Evolutionary conservation across 129 eudicot genomes (phyloP), one percentile per base, ranked within the genome.

Genomic region (Deinandra increscens): DNA sequence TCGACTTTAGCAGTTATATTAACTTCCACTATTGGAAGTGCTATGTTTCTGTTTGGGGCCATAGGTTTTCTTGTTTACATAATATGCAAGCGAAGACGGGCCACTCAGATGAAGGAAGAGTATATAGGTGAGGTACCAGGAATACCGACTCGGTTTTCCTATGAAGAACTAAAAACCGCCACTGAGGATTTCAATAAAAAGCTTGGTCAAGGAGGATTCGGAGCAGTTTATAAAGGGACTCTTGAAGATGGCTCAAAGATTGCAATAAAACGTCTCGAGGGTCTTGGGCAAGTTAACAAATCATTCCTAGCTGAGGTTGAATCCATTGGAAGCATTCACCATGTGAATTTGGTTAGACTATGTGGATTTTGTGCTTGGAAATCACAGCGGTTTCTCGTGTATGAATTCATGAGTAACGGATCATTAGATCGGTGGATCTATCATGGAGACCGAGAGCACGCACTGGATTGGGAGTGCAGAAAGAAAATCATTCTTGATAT

Each of bases 261-360:
- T 4, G 59, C 59, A 9, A 14, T 51, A 7, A 51, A 51, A 20
- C 8, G 26, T 51, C 59, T 51, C 4, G 59, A 51, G 26, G 59
- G 59, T 51, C 59, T 51, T 7, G 59, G 59, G 59, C 59, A 51
- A 1, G 14, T 51, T 19, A 51, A 51, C 13, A 51, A 51, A 11
- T 44, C 49, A 44, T 44, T 44, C 15, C 17, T 44, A 3, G 49
- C 49, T 44, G 49, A 44, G 49, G 49, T 44, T 44, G 15, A 44
- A 44, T 44, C 49, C 15, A 11, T 44, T 12, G 49, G 49, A 44
- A 44, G 33, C 60, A 53, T 53, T 53, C 60, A 53, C 60, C 60
- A 53, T 53, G 60, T 53, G 33, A 53, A 53, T 53, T 14, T 53
- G 33, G 60, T 53, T 9, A 53, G 60, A 53, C 60, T 53, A 9